These are phyloP conservation scores for Aspergillus heteromorphus DNA, from an alignment of 495 filamentous ascomycete species.

Conservation along the genomic window DNA sequence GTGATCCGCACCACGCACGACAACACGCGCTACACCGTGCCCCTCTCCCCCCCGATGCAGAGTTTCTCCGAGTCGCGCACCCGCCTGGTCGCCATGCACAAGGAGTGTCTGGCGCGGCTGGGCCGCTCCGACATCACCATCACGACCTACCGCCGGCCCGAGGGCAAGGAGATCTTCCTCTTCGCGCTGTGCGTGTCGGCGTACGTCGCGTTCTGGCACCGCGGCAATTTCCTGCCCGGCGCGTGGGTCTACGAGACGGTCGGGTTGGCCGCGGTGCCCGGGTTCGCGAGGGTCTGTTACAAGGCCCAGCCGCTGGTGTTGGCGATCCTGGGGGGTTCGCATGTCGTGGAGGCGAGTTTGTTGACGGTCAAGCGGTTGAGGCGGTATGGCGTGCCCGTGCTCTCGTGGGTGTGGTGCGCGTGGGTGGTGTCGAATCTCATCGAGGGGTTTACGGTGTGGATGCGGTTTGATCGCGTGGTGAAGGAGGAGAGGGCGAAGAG, in stretches of 20 bases:
- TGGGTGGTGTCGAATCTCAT: constrained; percentile 56
- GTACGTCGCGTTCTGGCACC: constrained; percentile 39
- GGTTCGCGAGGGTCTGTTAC: constrained; percentile 47
- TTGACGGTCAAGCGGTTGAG: constrained; percentile 47
- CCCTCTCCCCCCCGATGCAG: constrained; percentile 58
- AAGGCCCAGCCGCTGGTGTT: constrained; percentile 44
- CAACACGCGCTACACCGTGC: constrained; percentile 48
- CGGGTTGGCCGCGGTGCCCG: constrained; percentile 38
- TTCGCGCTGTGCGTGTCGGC: constrained; percentile 43
- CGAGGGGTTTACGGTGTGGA: constrained; percentile 52
- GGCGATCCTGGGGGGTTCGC: constrained; percentile 42
- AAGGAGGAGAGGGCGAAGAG: constrained; percentile 45
- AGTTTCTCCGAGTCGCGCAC: constrained; percentile 55
- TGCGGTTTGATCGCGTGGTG: constrained; percentile 52
- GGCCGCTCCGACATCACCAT: constrained; percentile 51
- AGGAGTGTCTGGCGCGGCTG: constrained; percentile 48
- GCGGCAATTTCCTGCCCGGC: constrained; percentile 51
- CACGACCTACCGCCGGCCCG: constrained; percentile 48
- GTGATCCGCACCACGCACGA: constrained; percentile 44
- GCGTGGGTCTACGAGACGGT: constrained; percentile 46
- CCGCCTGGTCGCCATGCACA: constrained; percentile 64
- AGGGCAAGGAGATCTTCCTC: constrained; percentile 26
- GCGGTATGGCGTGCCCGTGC: constrained; percentile 50
- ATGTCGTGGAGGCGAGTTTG: constrained; percentile 46
- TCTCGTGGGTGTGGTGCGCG: constrained; percentile 52